Conservation (phyloP, 78 protist genomes). For the Dictyostelium citrinum region DNA sequence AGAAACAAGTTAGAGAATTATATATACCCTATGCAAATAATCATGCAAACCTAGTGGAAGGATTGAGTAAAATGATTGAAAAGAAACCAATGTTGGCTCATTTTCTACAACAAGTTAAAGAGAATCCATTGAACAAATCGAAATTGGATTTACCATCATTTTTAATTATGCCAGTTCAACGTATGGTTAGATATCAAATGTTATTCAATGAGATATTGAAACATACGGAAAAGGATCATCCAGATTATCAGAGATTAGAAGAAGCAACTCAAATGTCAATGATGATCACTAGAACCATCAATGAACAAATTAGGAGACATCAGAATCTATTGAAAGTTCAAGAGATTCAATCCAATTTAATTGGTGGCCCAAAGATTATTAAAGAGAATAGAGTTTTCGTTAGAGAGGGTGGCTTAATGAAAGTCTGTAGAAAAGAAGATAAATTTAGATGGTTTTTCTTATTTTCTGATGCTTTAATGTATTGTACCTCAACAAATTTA, state of each 20-base stretch:
- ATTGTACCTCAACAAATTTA: background rate
- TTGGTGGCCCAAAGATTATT: constrained; percentile 31
- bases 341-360: constrained; percentile 39
- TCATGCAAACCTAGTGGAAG: constrained; percentile 7
- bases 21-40: constrained; percentile 25
- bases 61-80: constrained; percentile 15
- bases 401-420: constrained; percentile 72
- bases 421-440: constrained; percentile 70
- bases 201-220: constrained; percentile 41
- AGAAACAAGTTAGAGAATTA: background rate
- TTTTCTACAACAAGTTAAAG: constrained; percentile 41
- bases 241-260: background rate
- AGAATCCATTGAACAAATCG: background rate
- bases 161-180: constrained; percentile 78
- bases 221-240: constrained; percentile 33
- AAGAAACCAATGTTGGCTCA: constrained; percentile 36
- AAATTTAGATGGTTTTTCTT: constrained; percentile 69
- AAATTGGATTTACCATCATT: constrained; percentile 30
- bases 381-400: constrained; percentile 61
- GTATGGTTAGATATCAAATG: constrained; percentile 65
- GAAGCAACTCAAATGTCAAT: constrained; percentile 7
- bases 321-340: constrained; percentile 59
- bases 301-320: constrained; percentile 60
- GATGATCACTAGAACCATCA: background rate
- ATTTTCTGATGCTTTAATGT: constrained; percentile 67